Conservation (phyloP, 2,329 filamentous ascomycete species). For the Botrytis fragariae region DNA sequence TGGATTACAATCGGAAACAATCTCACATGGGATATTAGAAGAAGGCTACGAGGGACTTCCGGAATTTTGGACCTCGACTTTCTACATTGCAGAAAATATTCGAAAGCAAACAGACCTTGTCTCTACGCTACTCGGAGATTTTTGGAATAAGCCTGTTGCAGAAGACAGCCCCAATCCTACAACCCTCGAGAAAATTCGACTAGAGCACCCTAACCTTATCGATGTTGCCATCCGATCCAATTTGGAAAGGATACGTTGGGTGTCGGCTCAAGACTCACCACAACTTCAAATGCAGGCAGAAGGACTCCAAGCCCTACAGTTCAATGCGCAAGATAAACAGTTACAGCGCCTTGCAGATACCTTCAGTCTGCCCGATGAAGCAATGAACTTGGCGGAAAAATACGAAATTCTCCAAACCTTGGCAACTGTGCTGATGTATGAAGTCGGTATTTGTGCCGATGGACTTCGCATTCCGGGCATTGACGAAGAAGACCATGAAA, state of each 20-base stretch:
- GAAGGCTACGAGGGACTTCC: constrained; percentile 67
- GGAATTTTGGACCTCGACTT: constrained; percentile 81
- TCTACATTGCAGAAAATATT: constrained; percentile 58
- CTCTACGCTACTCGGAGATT: constrained; percentile 34
- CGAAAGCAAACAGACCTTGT: constrained; percentile 59
- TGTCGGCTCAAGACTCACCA: constrained; percentile 49
- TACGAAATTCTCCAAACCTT: constrained; percentile 62
- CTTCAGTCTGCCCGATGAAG: constrained; percentile 55
- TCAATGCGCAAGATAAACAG: constrained; percentile 45
- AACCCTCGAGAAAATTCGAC: constrained; percentile 47
- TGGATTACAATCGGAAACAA: constrained; percentile 64
- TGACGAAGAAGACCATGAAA: constrained; percentile 19
- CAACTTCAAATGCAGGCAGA: constrained; percentile 49
- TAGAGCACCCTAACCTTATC: constrained; percentile 53
- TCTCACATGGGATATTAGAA: constrained; percentile 63
- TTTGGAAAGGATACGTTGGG: constrained; percentile 59
- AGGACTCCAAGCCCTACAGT: constrained; percentile 45
- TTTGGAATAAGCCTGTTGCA: constrained; percentile 35
- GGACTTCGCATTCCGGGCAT: constrained; percentile 19
- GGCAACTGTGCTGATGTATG: constrained; percentile 45
- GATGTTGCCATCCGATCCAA: constrained; percentile 57
- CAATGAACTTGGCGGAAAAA: constrained; percentile 60
- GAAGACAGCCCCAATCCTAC: constrained; percentile 32
- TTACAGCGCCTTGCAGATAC: constrained; percentile 46
- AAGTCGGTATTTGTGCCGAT: constrained; percentile 24